Conservation (phyloP, 441 rosid species). For the Hura crepitans region DNA sequence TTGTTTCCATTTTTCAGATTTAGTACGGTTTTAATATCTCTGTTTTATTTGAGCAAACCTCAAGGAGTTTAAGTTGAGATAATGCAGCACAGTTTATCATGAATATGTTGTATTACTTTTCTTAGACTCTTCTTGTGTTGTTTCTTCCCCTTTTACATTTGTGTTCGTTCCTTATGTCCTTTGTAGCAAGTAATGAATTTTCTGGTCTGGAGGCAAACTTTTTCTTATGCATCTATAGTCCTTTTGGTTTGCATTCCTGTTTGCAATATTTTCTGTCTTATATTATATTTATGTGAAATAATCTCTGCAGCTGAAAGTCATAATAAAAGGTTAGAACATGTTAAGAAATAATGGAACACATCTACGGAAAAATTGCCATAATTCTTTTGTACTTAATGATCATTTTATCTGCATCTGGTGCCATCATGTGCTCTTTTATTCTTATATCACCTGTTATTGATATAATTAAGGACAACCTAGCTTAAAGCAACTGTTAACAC, state of each 20-base stretch:
- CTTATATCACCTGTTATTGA: no score
- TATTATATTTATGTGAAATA: conserved; percentile 7
- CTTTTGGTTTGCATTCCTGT: conserved; percentile 6
- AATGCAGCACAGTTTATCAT: background rate
- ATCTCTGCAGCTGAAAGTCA: background rate
- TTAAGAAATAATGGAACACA: conserved; percentile 15
- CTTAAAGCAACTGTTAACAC: background rate
- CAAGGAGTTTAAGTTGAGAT: no score
- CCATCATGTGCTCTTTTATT: background rate
- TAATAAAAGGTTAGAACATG: conserved; percentile 1
- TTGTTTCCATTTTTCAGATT: background rate
- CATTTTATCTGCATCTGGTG: conserved; percentile 5
- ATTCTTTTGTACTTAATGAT: background rate
- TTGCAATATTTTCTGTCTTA: background rate
- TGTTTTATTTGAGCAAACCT: background rate
- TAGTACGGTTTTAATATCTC: background rate
- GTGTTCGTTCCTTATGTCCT: no score
- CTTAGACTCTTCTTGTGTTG: background rate
- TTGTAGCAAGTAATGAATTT: background rate
- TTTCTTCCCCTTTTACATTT: conserved; percentile 4
- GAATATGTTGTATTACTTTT: background rate
- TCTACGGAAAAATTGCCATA: conserved; percentile 5
- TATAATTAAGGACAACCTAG: no score
- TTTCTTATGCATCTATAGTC: conserved; percentile 10
- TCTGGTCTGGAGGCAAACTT: background rate